phyloP scores from a whole-genome alignment of 305 asterid species.

The Solanum hybrid region DNA sequence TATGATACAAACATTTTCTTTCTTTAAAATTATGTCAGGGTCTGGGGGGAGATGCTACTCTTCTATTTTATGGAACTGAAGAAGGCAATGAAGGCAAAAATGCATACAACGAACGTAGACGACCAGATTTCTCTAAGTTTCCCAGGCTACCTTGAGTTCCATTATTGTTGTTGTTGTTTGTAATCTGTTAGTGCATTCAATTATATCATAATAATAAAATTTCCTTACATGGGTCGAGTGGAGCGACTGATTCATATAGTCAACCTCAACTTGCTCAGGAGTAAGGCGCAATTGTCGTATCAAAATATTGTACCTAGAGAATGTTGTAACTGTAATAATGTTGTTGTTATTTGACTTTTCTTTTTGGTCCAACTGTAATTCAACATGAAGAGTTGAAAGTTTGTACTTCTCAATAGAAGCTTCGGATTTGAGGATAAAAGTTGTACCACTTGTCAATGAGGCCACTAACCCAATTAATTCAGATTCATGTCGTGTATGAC shows the following conservation, averaged over 20 bases:
- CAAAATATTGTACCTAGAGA: not conserved
- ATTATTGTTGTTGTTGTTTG: not conserved
- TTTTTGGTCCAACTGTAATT: not conserved
- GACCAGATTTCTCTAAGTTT: constrained; percentile 77
- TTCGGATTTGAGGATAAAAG: not conserved
- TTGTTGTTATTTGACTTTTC: not conserved
- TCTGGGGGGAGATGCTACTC: constrained; percentile 84
- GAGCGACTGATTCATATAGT: not conserved
- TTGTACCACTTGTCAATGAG: not conserved
- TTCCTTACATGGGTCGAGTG: not conserved
- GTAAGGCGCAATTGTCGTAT: not conserved
- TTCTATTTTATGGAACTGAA: constrained; percentile 75
- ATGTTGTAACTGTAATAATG: not conserved
- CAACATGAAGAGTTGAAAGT: not conserved
- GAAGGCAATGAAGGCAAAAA: constrained; percentile 80
- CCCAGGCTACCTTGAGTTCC: constrained; percentile 55
- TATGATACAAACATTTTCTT: not conserved
- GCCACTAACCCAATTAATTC: not conserved
- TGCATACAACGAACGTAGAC: constrained; percentile 50
- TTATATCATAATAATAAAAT: not conserved
- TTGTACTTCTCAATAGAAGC: not conserved
- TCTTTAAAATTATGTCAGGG: constrained; percentile 29
- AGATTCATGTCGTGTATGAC: not conserved
- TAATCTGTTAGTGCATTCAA: not conserved
- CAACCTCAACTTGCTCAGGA: not conserved